Conservation (phyloP, 306 rosid genomes). For the Acmispon strigosus region DNA sequence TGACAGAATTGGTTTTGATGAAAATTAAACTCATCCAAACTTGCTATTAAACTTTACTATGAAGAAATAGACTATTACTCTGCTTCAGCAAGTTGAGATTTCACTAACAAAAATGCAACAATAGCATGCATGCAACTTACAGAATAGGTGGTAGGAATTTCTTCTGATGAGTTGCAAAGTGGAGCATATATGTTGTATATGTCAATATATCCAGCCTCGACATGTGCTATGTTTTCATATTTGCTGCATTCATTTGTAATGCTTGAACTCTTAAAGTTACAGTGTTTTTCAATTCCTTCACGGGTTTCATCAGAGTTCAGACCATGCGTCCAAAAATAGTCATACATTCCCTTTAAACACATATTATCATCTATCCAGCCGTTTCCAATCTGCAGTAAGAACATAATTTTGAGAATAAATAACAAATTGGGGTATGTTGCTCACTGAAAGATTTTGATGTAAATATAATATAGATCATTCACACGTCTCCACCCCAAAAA, state of each 20-base stretch:
- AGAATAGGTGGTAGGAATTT: conserved; percentile 3
- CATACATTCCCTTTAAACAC: conserved; percentile 32
- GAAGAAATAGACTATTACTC: too few species aligned
- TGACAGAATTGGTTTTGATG: too few species aligned
- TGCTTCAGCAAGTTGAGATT: too few species aligned
- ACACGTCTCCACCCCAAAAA: background rate
- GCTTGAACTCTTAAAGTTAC: conserved; percentile 24
- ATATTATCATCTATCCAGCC: conserved; percentile 51
- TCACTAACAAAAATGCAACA: too few species aligned
- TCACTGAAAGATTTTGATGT: background rate
- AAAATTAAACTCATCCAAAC: too few species aligned
- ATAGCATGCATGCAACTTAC: conserved; percentile 25
- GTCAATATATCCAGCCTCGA: conserved; percentile 26
- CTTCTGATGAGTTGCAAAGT: conserved; percentile 19
- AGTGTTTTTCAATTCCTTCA: conserved; percentile 33
- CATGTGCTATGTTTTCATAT: background rate
- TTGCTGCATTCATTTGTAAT: conserved; percentile 18
- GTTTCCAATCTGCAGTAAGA: conserved; percentile 47
- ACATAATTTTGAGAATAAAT: background rate
- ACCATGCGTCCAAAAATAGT: conserved; percentile 47
- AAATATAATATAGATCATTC: background rate
- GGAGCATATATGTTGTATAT: conserved; percentile 50
- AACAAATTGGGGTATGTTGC: background rate
- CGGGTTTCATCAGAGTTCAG: conserved; percentile 50
- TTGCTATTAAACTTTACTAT: too few species aligned